Evolutionary conservation across 768 basidiomycete genomes (phyloP), one percentile per base, ranked within the genome.

Genomic region (Gyrodon lividus): DNA sequence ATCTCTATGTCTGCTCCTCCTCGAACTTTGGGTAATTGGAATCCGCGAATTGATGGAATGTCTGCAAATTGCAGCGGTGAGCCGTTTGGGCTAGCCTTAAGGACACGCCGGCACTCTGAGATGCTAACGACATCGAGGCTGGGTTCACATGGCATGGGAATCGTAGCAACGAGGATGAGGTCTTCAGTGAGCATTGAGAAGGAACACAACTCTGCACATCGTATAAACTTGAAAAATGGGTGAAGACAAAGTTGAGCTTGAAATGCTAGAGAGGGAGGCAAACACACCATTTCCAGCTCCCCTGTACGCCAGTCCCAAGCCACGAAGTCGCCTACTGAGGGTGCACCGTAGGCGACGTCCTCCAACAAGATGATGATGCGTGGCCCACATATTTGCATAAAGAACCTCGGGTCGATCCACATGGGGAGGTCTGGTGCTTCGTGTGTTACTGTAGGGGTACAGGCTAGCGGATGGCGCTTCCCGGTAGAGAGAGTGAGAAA

Each of bases 221-320:
- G 43, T 17, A 65, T 8, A 33, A 49, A 28, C 62, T 60, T 6
- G 14, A 26, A 40, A 10, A 2, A 12, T 2, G 23, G 28, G 46
- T n/a, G n/a, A n/a, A 22, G 41, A 44, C 14, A 31, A 4, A 22
- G 3, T 22, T 39, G 24, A 7, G 4, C 24, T 7, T 10, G 19
- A n/a, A 28, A 16, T 4, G 16, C 6, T 13, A 9, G 26, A 20
- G 23, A 16, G 20, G 30, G 20, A 34, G 26, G 23, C 19, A 35
- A 23, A 22, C 17, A 23, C 23, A 60, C 64, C 43, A 57, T 51
- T 40, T 59, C 54, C 3, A 56, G 16, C 10, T 35, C 30, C 7
- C 61, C 59, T 14, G 34, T 61, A 31, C 58, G 52, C 65, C 65
- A 66, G 22, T 63, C 50, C 61, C 61, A 63, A 20, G 61, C 35